Conservation (phyloP, 495 filamentous ascomycete genomes). For the Xylaria scruposa region DNA sequence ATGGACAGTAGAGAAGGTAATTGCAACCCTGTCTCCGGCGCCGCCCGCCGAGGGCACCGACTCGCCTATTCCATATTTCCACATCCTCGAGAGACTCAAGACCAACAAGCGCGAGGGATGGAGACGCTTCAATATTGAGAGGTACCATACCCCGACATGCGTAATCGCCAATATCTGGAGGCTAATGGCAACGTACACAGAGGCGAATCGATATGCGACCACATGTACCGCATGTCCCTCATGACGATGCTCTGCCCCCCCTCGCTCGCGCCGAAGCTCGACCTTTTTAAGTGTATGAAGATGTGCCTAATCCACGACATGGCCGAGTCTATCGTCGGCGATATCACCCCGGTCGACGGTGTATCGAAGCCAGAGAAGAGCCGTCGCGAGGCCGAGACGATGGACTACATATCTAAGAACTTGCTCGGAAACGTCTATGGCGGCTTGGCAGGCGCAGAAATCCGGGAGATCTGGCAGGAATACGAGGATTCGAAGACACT, state of each 20-base stretch:
- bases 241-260: constrained; percentile 93
- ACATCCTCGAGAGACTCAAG: constrained; percentile 90
- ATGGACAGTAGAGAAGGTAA: constrained; percentile 60
- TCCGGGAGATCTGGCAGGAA: constrained; percentile 84
- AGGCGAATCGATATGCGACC: constrained; percentile 89
- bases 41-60: constrained; percentile 63
- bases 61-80: constrained; percentile 89
- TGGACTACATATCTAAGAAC: constrained; percentile 80
- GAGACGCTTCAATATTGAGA: constrained; percentile 80
- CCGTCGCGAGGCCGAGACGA: constrained; percentile 81
- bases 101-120: constrained; percentile 95
- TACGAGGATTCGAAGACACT: constrained; percentile 86
- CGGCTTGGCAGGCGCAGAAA: constrained; percentile 68
- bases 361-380: constrained; percentile 79
- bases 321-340: constrained; percentile 92
- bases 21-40: constrained; percentile 50
- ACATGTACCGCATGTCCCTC: constrained; percentile 99
- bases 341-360: constrained; percentile 90
- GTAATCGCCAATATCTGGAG: not conserved
- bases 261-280: constrained; percentile 68
- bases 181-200: constrained; percentile 30
- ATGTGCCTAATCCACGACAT: constrained; percentile 98
- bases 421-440: constrained; percentile 78
- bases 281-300: constrained; percentile 84
- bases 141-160: constrained; percentile 45